Evolutionary conservation across 768 basidiomycete species (phyloP).

Genomic region (Boletus vermiculosoides): DNA sequence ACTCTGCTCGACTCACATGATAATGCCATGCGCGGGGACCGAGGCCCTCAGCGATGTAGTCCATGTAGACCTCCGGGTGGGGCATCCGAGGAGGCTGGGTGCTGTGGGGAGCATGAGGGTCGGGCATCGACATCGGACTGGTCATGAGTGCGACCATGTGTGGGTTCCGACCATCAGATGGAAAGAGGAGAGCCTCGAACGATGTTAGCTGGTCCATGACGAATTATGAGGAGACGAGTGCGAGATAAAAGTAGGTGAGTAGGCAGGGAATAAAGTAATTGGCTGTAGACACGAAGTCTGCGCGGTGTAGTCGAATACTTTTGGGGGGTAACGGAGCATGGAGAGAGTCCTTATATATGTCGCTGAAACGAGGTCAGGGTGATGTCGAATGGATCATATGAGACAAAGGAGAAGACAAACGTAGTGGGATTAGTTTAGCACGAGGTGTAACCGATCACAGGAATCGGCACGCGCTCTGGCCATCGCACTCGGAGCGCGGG

Average conservation of each 20-base stretch:
- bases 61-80: slow-evolving; percentile 84
- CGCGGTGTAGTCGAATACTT: slow-evolving; percentile 24
- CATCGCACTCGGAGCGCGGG: slow-evolving; percentile 7
- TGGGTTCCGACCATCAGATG: slow-evolving; percentile 73
- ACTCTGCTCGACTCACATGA: slow-evolving; percentile 47
- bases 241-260: slow-evolving; percentile 16
- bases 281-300: slow-evolving; percentile 16
- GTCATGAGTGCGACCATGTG: slow-evolving; percentile 74
- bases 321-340: slow-evolving; percentile 15
- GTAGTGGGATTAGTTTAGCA: slow-evolving; percentile 33
- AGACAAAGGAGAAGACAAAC: slow-evolving; percentile 25
- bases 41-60: slow-evolving; percentile 74
- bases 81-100: slow-evolving; percentile 60
- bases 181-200: slow-evolving; percentile 75
- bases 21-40: slow-evolving; percentile 71
- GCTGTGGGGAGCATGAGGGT: slow-evolving; percentile 46
- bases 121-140: slow-evolving; percentile 49
- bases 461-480: slow-evolving; percentile 13
- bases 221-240: slow-evolving; percentile 17
- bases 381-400: slow-evolving; percentile 26
- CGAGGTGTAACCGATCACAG: slow-evolving; percentile 34
- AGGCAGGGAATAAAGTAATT: slow-evolving; percentile 21
- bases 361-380: slow-evolving; percentile 43
- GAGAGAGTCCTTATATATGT: slow-evolving; percentile 29
- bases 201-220: slow-evolving; percentile 62